Evolutionary conservation across 2,329 filamentous ascomycete species (phyloP).

Genomic region (Ceratocystis cacaofunesta): DNA sequence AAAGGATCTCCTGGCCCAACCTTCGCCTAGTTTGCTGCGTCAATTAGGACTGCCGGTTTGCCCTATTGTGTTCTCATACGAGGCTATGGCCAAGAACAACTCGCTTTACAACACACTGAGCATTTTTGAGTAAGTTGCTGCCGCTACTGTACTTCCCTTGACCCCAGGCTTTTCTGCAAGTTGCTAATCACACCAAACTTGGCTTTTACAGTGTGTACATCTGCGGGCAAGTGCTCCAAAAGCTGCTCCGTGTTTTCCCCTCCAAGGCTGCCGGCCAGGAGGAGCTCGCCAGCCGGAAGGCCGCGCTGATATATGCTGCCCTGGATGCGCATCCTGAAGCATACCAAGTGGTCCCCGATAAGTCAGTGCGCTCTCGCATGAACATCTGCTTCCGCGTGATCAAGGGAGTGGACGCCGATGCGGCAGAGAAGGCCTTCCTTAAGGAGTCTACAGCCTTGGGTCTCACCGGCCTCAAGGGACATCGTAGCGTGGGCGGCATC

Average conservation of each 20-base stretch:
- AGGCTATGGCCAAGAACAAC: slow-evolving; percentile 80
- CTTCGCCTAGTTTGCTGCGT: slow-evolving; percentile 53
- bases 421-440: slow-evolving; percentile 67
- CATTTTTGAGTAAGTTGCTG: slow-evolving; percentile 57
- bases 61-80: slow-evolving; percentile 68
- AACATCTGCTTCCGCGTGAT: slow-evolving; percentile 83
- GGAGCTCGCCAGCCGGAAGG: slow-evolving; percentile 57
- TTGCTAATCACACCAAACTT: background rate
- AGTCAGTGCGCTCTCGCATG: slow-evolving; percentile 67
- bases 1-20: slow-evolving; percentile 64
- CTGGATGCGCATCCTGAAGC: slow-evolving; percentile 58
- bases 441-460: slow-evolving; percentile 52
- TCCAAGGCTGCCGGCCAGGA: slow-evolving; percentile 65
- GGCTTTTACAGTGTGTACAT: slow-evolving; percentile 54
- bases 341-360: slow-evolving; percentile 67
- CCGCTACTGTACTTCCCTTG: background rate
- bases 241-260: slow-evolving; percentile 49
- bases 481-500: slow-evolving; percentile 75
- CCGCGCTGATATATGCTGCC: slow-evolving; percentile 57
- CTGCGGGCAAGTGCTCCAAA: slow-evolving; percentile 74
- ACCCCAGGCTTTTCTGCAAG: background rate
- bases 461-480: slow-evolving; percentile 72
- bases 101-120: slow-evolving; percentile 91
- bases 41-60: slow-evolving; percentile 61
- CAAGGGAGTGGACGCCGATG: slow-evolving; percentile 44